Percentiles rank a stretch among this genome's conserved stretches.
Evolutionary conservation across 2,329 filamentous ascomycete genomes (phyloP).

Genomic region (Diaporthe ilicicola): DNA sequence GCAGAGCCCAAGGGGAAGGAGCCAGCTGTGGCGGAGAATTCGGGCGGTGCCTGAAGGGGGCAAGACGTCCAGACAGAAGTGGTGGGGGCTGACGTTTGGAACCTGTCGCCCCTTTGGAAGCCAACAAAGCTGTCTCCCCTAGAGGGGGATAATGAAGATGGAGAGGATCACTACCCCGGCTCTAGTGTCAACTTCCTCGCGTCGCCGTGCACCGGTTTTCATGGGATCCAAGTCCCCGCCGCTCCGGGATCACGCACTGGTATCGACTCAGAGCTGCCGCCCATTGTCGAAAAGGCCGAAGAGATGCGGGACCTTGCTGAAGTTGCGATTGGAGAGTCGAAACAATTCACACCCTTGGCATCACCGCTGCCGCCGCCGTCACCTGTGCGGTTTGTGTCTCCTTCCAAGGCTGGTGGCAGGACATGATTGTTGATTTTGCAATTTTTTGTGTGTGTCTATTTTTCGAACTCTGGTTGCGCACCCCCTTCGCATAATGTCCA

Average conservation of each 20-base stretch:
- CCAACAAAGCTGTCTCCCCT: background rate
- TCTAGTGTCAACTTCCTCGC: background rate
- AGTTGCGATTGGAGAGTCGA: constrained; percentile 17
- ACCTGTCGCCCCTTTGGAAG: constrained; percentile 26
- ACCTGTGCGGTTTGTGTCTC: background rate
- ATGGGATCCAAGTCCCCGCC: background rate
- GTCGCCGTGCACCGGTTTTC: constrained; percentile 2
- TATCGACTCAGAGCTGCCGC: background rate
- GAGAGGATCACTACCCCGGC: background rate
- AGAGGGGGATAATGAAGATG: background rate
- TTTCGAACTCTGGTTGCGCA: background rate
- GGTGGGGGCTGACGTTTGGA: constrained; percentile 30
- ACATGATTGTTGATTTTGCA: constrained; percentile 1
- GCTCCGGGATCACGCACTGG: background rate
- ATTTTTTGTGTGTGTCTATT: background rate
- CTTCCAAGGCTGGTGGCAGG: background rate
- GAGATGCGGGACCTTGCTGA: constrained; percentile 24
- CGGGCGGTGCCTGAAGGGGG: constrained; percentile 6
- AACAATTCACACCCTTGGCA: constrained; percentile 14
- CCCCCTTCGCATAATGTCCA: background rate
- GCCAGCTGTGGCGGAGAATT: background rate
- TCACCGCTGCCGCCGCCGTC: constrained; percentile 6
- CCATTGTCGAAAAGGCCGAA: background rate
- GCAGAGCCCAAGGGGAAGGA: background rate
- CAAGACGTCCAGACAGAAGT: constrained; percentile 22